phyloP scores from a whole-genome alignment of 495 filamentous ascomycete genomes.

The Penicillium bovifimosum region DNA sequence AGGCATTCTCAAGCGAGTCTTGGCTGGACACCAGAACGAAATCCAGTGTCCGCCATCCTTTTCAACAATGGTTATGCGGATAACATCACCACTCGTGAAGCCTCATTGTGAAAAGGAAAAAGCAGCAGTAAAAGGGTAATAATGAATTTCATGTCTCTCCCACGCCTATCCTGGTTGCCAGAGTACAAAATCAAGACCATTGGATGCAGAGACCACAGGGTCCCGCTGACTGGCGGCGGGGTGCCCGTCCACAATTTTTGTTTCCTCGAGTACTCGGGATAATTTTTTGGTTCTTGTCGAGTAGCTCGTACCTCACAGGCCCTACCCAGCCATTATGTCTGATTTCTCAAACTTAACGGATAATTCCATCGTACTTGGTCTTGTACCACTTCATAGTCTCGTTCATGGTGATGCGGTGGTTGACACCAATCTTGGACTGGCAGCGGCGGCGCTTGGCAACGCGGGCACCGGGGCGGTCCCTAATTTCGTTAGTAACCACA shows the following conservation, averaged over 20 bases:
- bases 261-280: slow-evolving; percentile 22
- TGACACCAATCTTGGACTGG: slow-evolving; percentile 77
- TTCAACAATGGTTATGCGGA: slow-evolving; percentile 49
- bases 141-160: slow-evolving; percentile 43
- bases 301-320: slow-evolving; percentile 38
- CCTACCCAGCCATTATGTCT: slow-evolving; percentile 20
- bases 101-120: slow-evolving; percentile 46
- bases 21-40: slow-evolving; percentile 9
- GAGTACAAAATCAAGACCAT: slow-evolving; percentile 36
- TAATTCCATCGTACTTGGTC: slow-evolving; percentile 96
- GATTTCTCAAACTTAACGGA: slow-evolving; percentile 59
- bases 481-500: slow-evolving; percentile 26
- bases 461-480: slow-evolving; percentile 94
- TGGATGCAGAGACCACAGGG: slow-evolving; percentile 28
- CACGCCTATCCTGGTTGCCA: slow-evolving; percentile 43
- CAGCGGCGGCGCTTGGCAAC: slow-evolving; percentile 89
- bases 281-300: slow-evolving; percentile 34
- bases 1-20: slow-evolving; percentile 23
- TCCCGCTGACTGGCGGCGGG: slow-evolving; percentile 14
- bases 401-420: slow-evolving; percentile 83
- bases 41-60: slow-evolving; percentile 25
- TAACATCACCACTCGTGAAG: slow-evolving; percentile 44
- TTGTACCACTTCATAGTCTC: slow-evolving; percentile 99
- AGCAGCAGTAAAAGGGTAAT: slow-evolving; percentile 31
- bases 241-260: slow-evolving; percentile 24